A percentile compares a stretch with the other conserved stretches of the same genome.
phyloP scores from a whole-genome alignment of 805 yeast species.

The Candida stauntonica region DNA sequence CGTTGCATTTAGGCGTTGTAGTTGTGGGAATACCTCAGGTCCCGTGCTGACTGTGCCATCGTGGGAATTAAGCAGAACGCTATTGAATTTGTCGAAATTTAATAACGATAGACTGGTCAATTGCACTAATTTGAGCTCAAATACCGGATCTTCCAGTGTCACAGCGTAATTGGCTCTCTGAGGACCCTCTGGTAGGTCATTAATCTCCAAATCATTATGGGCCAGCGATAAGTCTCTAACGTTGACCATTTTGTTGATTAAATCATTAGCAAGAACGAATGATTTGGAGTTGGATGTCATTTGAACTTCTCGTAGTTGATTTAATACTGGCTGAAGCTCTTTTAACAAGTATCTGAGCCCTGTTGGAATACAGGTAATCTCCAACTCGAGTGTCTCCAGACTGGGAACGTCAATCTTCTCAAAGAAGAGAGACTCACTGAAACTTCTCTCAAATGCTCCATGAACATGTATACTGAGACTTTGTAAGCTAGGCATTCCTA shows the following conservation, averaged over 20 bases:
- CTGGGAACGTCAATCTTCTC: slow-evolving; percentile 11
- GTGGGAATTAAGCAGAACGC: slow-evolving; percentile 5
- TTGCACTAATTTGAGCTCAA: slow-evolving; percentile 4
- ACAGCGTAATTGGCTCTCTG: slow-evolving; percentile 5
- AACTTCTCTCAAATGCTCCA: slow-evolving; percentile 19
- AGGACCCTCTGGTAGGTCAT: slow-evolving; percentile 8
- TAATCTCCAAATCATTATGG: slow-evolving; percentile 12
- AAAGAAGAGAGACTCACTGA: slow-evolving; percentile 14
- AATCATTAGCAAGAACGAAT: slow-evolving; percentile 7
- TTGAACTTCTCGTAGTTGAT: background rate
- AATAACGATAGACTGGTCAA: slow-evolving; percentile 6
- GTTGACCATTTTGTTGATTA: slow-evolving; percentile 5
- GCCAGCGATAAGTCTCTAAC: slow-evolving; percentile 1
- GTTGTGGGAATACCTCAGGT: background rate
- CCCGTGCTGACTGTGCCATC: too few species aligned
- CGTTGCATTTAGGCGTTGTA: background rate
- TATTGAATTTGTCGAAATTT: slow-evolving; percentile 16
- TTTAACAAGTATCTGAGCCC: slow-evolving; percentile 8
- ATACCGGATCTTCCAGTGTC: background rate
- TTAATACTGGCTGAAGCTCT: background rate
- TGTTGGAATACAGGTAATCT: slow-evolving; percentile 11
- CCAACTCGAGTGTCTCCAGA: slow-evolving; percentile 5
- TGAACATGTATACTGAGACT: slow-evolving; percentile 13
- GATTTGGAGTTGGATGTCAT: slow-evolving; percentile 12
- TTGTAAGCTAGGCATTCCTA: slow-evolving; percentile 12